phyloP scores from a whole-genome alignment of 352 stramenopile genomes.

The Phytopythium ostracodes region DNA sequence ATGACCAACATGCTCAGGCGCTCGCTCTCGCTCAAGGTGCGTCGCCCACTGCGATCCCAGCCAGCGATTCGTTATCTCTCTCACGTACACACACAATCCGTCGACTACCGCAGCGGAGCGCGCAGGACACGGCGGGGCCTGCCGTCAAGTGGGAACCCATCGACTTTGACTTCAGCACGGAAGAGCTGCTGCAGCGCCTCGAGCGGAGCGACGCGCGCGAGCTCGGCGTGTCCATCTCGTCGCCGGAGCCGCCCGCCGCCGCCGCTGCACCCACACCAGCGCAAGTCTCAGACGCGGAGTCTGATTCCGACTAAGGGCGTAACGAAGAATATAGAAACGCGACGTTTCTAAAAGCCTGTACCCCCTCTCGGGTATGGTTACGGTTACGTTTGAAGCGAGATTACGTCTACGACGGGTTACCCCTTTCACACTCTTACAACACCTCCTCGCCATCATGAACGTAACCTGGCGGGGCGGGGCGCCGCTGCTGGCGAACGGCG shows the following conservation, averaged over 20 bases:
- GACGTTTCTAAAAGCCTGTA: too few relatives aligned
- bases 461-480: slow-evolving; percentile 33
- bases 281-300: slow-evolving; percentile 5
- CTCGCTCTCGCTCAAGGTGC: slow-evolving; percentile 68
- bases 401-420: too few relatives aligned
- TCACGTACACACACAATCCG: not conserved
- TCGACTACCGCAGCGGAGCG: slow-evolving; percentile 20
- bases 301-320: slow-evolving; percentile 6
- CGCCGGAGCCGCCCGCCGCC: slow-evolving; percentile 5
- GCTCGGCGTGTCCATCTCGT: slow-evolving; percentile 60
- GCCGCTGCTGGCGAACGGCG: slow-evolving; percentile 33
- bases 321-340: too few relatives aligned
- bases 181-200: slow-evolving; percentile 46
- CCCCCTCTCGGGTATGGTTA: too few relatives aligned
- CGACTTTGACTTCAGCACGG: slow-evolving; percentile 49
- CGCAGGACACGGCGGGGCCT: slow-evolving; percentile 15
- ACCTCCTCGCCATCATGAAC: slow-evolving; percentile 5
- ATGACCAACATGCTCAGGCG: slow-evolving; percentile 56
- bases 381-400: too few relatives aligned
- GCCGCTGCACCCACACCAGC: not conserved
- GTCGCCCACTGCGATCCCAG: not conserved
- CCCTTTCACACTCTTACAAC: too few relatives aligned
- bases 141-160: slow-evolving; percentile 60
- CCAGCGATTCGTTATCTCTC: too few relatives aligned
- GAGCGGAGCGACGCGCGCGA: slow-evolving; percentile 48